Base-by-base conservation (phyloP, 352 stramenopile species). In the Aphanomyces stellatus region DNA sequence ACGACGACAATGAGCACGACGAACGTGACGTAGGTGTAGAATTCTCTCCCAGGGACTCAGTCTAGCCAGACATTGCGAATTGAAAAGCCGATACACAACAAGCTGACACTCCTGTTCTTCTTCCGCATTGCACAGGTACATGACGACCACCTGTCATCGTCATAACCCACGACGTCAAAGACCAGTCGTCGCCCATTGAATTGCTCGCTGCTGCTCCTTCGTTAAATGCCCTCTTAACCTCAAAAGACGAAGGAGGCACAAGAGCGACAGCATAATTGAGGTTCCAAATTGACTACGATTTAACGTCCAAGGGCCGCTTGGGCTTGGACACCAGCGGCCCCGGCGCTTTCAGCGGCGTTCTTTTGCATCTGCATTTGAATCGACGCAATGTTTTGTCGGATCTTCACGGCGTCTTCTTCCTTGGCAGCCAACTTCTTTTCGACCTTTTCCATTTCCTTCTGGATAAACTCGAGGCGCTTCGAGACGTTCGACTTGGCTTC, bases 381-480 rank as follows among this genome's bases (percentile, higher is more conserved):
- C 64, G 78, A 78, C 49, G 93, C 85, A 74, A 98, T 96, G 59
- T 85, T 95, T 59, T 82, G 87, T 31, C 90, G 88, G 69, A 97
- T 91, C 65, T 89, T 83, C 30, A 93, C 75, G 31, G 84, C 88
- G 55, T 96, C 81, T 67, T 95, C 93, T 78, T 98, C 89, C 72
- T 96, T 96, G 43, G 76, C 74, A 35, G 92, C 82, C 64, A 94
- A 90, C 78, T 94, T 93, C 55, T 74, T 75, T 62, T 88, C 92
- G 33, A 95, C 82, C 61, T 96, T 96, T 72, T 84, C 79, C 86
- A 98, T 76, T 72, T 98, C 93, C 46, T 93, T 88, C 55, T 88
- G 90, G 74, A 98, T 98, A 70, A 98, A 98, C 78, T 98, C 93
- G 64, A 98, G 81, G 37, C 93, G 83, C 77, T 98, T 98, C 41